Evolutionary conservation across 371 early-diverging fungal species (phyloP), one percentile per base, ranked within the genome.

Genomic region (Zychaea mexicana): DNA sequence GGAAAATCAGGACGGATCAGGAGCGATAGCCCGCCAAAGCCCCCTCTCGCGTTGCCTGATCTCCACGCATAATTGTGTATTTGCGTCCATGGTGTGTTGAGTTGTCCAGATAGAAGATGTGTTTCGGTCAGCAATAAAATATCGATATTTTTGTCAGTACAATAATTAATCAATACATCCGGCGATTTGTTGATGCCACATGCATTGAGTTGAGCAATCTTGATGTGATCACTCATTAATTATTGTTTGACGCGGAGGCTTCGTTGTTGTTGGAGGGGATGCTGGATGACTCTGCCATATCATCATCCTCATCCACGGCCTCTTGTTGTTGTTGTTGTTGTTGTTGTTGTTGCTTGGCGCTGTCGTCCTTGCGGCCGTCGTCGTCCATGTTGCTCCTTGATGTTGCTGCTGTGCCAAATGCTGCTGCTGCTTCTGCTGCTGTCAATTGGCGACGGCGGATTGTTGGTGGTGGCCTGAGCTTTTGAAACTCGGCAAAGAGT

Each of bases 91-190:
- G n/a, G n/a, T n/a, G n/a, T n/a, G n/a, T n/a, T n/a, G n/a, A n/a
- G n/a, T 54, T 54, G n/a, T 8, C 42, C 57, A 10, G 8, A 12
- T 15, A 33, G 28, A 13, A 28, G 24, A 6, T 31, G 31, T 31
- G 57, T 56, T 28, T 56, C 57, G 8, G 57, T 56, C 5, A 56
- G 7, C n/a, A n/a, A n/a, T n/a, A n/a, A n/a, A n/a, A n/a, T n/a
- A n/a, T n/a, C n/a, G n/a, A n/a, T n/a, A n/a, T n/a, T n/a, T n/a
- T n/a, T n/a, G 17, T 49, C 17, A 2, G 21, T 10, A 30, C 42
- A 53, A 10, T 39, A 10, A 38, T 27, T 3, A 39, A 58, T 36
- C 3, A 58, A 2, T 39, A 39, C 46, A 30, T 32, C 53, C 10
- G 53, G 53, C 1, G 53, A 24, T 9, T n/a, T 7, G 10, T 53